phyloP scores from a whole-genome alignment of 2,329 filamentous ascomycete genomes.

The Clonostachys rhizophaga region DNA sequence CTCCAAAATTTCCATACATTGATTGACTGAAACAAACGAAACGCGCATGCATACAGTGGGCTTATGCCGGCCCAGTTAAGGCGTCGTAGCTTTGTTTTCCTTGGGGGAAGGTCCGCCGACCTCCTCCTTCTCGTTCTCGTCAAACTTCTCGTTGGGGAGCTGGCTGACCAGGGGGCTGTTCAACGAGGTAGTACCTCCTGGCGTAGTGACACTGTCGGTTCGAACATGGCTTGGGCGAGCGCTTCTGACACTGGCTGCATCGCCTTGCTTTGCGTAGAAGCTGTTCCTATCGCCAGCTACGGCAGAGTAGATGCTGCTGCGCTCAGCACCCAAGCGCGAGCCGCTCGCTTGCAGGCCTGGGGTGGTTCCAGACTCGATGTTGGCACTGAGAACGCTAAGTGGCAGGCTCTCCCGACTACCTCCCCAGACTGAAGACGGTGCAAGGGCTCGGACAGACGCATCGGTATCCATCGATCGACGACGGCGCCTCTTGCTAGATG shows the following conservation, averaged over 20 bases:
- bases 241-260: slow-evolving; percentile 75
- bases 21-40: not conserved
- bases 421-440: slow-evolving; percentile 77
- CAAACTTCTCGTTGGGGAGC: slow-evolving; percentile 22
- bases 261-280: slow-evolving; percentile 66
- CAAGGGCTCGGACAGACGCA: slow-evolving; percentile 79
- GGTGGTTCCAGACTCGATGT: slow-evolving; percentile 49
- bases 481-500: slow-evolving; percentile 72
- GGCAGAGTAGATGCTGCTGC: slow-evolving; percentile 78
- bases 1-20: too few relatives aligned
- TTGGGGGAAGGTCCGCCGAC: slow-evolving; percentile 4
- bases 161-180: slow-evolving; percentile 57
- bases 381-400: slow-evolving; percentile 71
- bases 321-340: slow-evolving; percentile 46
- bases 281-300: slow-evolving; percentile 75
- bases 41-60: not conserved
- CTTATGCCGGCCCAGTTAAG: not conserved
- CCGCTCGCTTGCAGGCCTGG: slow-evolving; percentile 49
- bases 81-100: not conserved
- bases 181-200: slow-evolving; percentile 62
- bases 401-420: slow-evolving; percentile 77
- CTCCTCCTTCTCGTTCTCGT: slow-evolving; percentile 22
- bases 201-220: slow-evolving; percentile 68
- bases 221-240: slow-evolving; percentile 72
- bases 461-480: slow-evolving; percentile 81